A percentile compares a stretch with the other conserved stretches of the same genome.
Evolutionary conservation across 2,329 filamentous ascomycete species (phyloP).

Genomic region (Penicillium decumbens): DNA sequence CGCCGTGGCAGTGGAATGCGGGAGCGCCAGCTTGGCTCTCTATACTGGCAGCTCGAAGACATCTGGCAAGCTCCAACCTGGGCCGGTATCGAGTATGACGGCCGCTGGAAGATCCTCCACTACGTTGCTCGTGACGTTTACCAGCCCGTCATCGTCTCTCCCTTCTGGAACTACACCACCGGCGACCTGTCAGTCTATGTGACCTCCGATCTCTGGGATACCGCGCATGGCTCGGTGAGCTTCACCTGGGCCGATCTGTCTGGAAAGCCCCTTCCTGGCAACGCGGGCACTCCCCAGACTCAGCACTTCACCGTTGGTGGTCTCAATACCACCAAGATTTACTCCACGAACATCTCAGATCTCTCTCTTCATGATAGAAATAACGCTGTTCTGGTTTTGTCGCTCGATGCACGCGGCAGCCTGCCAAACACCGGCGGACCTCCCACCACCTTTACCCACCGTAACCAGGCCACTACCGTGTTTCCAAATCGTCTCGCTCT

Average conservation of each 20-base stretch:
- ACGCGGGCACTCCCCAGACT: constrained; percentile 33
- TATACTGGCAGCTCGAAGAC: constrained; percentile 65
- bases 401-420: constrained; percentile 43
- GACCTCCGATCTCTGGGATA: constrained; percentile 55
- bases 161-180: constrained; percentile 51
- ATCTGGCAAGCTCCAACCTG: constrained; percentile 62
- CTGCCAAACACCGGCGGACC: constrained; percentile 44
- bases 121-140: constrained; percentile 57
- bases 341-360: constrained; percentile 38
- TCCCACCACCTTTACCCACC: constrained; percentile 43
- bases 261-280: constrained; percentile 40
- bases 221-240: constrained; percentile 44
- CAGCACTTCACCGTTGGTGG: constrained; percentile 46
- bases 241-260: constrained; percentile 52
- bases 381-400: constrained; percentile 44
- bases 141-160: constrained; percentile 55
- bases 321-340: constrained; percentile 50
- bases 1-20: constrained; percentile 54
- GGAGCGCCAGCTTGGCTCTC: constrained; percentile 54
- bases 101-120: constrained; percentile 60
- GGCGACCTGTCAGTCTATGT: constrained; percentile 52
- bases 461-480: constrained; percentile 49
- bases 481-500: constrained; percentile 46
- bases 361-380: constrained; percentile 31
- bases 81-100: constrained; percentile 60